Evolutionary conservation across 208 protist genomes (phyloP), one percentile per base, ranked within the genome.

Genomic region (Crithidia bombi): DNA sequence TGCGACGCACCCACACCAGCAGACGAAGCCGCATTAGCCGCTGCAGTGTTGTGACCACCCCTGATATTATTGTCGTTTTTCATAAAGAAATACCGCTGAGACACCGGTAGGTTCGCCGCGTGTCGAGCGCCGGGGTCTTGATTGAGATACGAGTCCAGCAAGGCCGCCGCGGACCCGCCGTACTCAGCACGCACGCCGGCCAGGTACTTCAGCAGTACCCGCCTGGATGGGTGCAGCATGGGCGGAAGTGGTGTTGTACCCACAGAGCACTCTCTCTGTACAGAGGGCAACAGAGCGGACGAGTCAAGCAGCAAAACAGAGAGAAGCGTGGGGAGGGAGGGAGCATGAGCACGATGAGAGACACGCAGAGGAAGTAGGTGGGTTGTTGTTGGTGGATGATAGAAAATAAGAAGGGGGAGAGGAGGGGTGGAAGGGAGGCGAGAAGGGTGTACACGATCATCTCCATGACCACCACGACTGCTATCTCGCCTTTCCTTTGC

Each of bases 21-120:
- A 6, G 44, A 47, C 12, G 35, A 23, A 14, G 63, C 15, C 6
- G 41, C 23, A 35, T 35, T 21, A 15, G 33, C 58, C 12, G 41
- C 23, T 12, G 7, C 55, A 15, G 33, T 47, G 41, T 35, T 57
- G 58, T 52, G 64, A 19, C 21, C 28, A 26, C 47, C 6, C 23
- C 23, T 36, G 50, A 21, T 36, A 54, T 21, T 62, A 54, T n/a
- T 25, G 62, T 51, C 46, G 28, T 73, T 44, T 56, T 83, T 76
- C 15, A 59, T 62, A 62, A 90, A 94, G 65, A 92, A 94, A 72
- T 87, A 96, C 25, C 82, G 85, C 74, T 96, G 91, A 0, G 91
- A 96, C 9, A 82, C 70, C 5, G 91, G 90, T 2, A 91, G 49
- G 63, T 92, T 94, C 1, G 86, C 78, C 7, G 83, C 90, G 44